Conservation (phyloP, 495 filamentous ascomycete genomes). For the Penicillium ochrochloron region DNA sequence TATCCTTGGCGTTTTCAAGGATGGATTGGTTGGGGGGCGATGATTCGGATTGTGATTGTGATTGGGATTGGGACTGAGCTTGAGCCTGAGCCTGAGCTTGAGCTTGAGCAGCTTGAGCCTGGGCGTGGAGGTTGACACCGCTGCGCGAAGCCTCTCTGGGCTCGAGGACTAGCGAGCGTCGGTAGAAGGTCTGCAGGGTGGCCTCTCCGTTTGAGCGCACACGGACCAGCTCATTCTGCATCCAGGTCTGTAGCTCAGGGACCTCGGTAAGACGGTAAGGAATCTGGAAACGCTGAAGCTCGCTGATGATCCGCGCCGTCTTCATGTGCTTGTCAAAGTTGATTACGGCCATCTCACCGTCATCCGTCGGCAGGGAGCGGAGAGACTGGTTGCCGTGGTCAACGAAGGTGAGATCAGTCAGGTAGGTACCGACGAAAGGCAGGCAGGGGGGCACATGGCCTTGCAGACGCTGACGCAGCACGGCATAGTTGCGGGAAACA, state of each 20-base stretch:
- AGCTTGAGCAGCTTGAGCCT: slow-evolving; percentile 2
- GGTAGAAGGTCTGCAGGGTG: slow-evolving; percentile 79
- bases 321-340: slow-evolving; percentile 98
- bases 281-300: slow-evolving; percentile 95
- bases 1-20: slow-evolving; percentile 58
- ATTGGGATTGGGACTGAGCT: neutral
- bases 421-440: slow-evolving; percentile 95
- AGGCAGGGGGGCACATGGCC: slow-evolving; percentile 90
- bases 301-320: slow-evolving; percentile 92
- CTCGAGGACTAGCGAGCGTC: slow-evolving; percentile 86
- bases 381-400: slow-evolving; percentile 88
- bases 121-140: slow-evolving; percentile 21
- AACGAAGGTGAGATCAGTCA: slow-evolving; percentile 79
- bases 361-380: slow-evolving; percentile 51
- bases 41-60: slow-evolving; percentile 35
- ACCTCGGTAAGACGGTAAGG: slow-evolving; percentile 86
- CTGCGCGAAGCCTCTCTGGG: slow-evolving; percentile 63
- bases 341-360: slow-evolving; percentile 76
- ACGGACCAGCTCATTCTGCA: slow-evolving; percentile 80
- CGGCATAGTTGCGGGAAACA: slow-evolving; percentile 85
- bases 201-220: slow-evolving; percentile 79
- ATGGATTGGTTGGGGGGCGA: slow-evolving; percentile 46
- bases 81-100: slow-evolving; percentile 9
- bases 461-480: slow-evolving; percentile 85
- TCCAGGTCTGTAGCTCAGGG: slow-evolving; percentile 92